These are phyloP conservation scores for Penicillium sp. DNA, from an alignment of 2,329 filamentous ascomycete genomes.

Conservation along the genomic window DNA sequence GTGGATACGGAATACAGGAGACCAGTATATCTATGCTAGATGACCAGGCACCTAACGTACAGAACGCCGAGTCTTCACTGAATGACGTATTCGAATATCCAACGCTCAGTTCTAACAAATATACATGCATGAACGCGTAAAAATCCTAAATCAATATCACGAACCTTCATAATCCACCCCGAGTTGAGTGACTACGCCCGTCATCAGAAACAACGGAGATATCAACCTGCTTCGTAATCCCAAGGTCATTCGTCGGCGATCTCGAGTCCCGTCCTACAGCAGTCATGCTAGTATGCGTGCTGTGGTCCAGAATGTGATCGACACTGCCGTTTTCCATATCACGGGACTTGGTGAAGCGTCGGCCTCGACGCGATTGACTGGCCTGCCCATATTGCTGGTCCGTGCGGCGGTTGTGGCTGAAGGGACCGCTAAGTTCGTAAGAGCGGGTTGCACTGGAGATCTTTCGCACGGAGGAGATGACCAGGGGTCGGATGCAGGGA, in stretches of 20 bases:
- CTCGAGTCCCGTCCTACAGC: slow-evolving; percentile 5
- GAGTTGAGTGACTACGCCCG: background rate
- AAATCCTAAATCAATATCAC: no score
- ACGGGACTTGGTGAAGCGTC: slow-evolving; percentile 12
- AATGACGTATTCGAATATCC: no score
- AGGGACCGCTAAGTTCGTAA: slow-evolving; percentile 29
- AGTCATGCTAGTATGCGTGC: slow-evolving; percentile 9
- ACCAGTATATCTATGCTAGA: no score
- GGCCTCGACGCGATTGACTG: slow-evolving; percentile 15
- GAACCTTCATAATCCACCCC: no score
- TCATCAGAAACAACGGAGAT: slow-evolving; percentile 9
- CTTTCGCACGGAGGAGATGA: slow-evolving; percentile 33
- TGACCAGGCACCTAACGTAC: no score
- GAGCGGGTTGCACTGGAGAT: slow-evolving; percentile 29
- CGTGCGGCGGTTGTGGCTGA: slow-evolving; percentile 17
- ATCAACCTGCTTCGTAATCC: slow-evolving; percentile 32
- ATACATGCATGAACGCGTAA: no score
- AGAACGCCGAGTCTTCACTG: no score
- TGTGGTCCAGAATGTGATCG: slow-evolving; percentile 24
- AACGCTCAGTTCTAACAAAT: no score
- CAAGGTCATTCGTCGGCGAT: slow-evolving; percentile 10
- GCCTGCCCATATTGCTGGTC: slow-evolving; percentile 13
- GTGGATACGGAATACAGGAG: no score
- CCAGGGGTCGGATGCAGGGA: slow-evolving; percentile 30
- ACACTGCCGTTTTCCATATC: slow-evolving; percentile 24